phyloP scores from a whole-genome alignment of 2,329 filamentous ascomycete species.

The Cytospora piceicola region DNA sequence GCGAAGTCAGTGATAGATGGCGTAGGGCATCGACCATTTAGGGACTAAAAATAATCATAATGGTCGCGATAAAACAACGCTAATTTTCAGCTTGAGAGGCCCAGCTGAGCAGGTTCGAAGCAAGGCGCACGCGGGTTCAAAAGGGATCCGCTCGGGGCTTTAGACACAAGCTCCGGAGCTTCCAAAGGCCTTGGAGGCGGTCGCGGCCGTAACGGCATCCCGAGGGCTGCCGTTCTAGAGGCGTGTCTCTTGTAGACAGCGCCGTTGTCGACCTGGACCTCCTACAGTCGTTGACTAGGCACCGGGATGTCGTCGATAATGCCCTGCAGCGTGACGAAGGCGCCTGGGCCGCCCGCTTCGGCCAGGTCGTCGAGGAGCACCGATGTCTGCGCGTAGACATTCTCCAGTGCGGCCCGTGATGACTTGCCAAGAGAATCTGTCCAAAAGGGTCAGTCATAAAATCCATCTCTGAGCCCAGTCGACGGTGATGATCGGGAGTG shows the following conservation, averaged over 20 bases:
- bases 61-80: not conserved
- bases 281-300: constrained; percentile 42
- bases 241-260: not conserved
- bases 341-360: constrained; percentile 77
- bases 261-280: not conserved
- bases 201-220: not conserved
- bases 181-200: not conserved
- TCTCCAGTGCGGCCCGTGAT: constrained; percentile 82
- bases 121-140: not conserved
- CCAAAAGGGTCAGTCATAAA: not conserved
- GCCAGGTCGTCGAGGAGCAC: constrained; percentile 83
- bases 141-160: no score
- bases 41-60: not conserved
- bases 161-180: not conserved
- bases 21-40: not conserved
- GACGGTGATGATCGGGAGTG: not conserved
- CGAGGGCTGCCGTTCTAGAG: not conserved
- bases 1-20: not conserved
- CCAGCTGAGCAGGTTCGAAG: not conserved
- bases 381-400: constrained; percentile 82
- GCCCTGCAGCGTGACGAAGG: constrained; percentile 71
- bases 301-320: constrained; percentile 52
- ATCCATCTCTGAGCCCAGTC: not conserved
- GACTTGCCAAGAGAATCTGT: constrained; percentile 89
- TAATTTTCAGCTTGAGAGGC: not conserved